Percentiles rank a stretch among this genome's conserved stretches.
Conservation (phyloP, 208 protist genomes). For the Zelonia costaricensis region DNA sequence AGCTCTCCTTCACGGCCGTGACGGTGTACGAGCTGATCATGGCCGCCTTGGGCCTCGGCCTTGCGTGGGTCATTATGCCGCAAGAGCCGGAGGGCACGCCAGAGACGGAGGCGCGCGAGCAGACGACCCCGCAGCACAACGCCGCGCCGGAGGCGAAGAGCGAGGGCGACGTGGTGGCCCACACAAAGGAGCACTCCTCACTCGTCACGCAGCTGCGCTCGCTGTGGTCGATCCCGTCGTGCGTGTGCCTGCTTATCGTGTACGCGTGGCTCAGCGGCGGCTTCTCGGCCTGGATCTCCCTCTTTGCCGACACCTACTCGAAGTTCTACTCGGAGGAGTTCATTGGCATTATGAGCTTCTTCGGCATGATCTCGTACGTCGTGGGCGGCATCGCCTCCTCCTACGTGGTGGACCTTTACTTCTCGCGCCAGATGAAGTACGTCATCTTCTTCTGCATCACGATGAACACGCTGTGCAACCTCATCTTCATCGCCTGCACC, state of each 20-base stretch:
- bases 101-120: conserved; percentile 10
- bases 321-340: conserved; percentile 64
- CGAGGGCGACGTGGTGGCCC: conserved; percentile 19
- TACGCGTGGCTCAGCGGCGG: conserved; percentile 87
- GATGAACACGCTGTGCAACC: conserved; percentile 75
- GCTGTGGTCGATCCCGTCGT: conserved; percentile 64
- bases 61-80: conserved; percentile 69
- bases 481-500: conserved; percentile 80
- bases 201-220: conserved; percentile 56
- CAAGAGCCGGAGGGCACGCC: conserved; percentile 29
- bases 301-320: conserved; percentile 79
- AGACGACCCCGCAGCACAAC: background rate
- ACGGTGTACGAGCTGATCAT: conserved; percentile 73
- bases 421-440: conserved; percentile 88
- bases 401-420: conserved; percentile 80
- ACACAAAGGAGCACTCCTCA: conserved; percentile 37
- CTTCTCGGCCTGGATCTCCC: conserved; percentile 83
- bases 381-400: conserved; percentile 73
- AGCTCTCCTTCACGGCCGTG: conserved; percentile 52
- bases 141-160: background rate
- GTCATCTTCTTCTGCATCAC: conserved; percentile 88
- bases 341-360: conserved; percentile 88
- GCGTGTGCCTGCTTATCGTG: conserved; percentile 73
- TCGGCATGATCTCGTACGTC: conserved; percentile 79
- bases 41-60: conserved; percentile 38